phyloP scores from a whole-genome alignment of 2,329 filamentous ascomycete genomes.

The Sclerotinia trifoliorum region DNA sequence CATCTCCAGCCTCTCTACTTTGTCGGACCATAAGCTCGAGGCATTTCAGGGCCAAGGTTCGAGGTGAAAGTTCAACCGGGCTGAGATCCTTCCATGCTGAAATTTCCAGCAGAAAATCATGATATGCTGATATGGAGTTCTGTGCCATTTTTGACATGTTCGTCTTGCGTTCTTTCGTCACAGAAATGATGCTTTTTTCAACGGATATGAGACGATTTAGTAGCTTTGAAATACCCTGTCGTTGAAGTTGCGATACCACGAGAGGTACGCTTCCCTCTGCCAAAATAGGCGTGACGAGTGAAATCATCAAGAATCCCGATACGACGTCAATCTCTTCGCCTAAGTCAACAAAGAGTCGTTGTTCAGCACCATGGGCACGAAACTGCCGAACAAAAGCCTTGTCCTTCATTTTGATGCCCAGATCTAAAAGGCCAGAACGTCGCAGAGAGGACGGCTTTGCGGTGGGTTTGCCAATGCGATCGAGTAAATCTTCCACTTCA shows the following conservation, averaged over 20 bases:
- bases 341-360: constrained; percentile 63
- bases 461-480: constrained; percentile 55
- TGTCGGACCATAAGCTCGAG: constrained; percentile 58
- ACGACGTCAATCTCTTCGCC: constrained; percentile 59
- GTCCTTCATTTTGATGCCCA: constrained; percentile 58
- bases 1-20: constrained; percentile 49
- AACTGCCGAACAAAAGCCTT: constrained; percentile 68
- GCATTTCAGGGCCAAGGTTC: constrained; percentile 61
- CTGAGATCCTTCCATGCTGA: constrained; percentile 59
- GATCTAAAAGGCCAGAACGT: constrained; percentile 58
- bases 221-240: constrained; percentile 54
- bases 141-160: constrained; percentile 69
- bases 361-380: constrained; percentile 69
- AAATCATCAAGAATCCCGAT: constrained; percentile 62
- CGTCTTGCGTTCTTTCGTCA: constrained; percentile 63
- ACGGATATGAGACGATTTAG: constrained; percentile 55
- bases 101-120: constrained; percentile 51
- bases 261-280: constrained; percentile 59
- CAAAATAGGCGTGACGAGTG: constrained; percentile 62
- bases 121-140: constrained; percentile 54
- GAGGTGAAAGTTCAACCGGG: constrained; percentile 57
- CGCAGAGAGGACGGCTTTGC: constrained; percentile 51
- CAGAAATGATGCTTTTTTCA: constrained; percentile 54
- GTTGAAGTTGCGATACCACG: constrained; percentile 55
- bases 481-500: constrained; percentile 62